phyloP scores from a whole-genome alignment of 2,329 filamentous ascomycete genomes.

The Epichloe sibirici region DNA sequence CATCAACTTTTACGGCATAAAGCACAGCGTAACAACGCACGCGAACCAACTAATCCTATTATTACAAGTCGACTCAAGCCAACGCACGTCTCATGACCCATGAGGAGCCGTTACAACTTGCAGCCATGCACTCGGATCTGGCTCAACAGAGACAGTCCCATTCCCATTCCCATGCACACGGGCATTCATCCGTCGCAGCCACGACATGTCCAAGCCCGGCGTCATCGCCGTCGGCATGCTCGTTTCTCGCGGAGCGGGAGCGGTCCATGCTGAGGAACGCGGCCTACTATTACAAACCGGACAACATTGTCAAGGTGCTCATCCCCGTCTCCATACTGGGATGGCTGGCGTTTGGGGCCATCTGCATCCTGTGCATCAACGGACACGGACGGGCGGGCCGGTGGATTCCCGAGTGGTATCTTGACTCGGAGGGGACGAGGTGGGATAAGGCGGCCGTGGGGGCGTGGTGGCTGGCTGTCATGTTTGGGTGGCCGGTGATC shows the following conservation, averaged over 20 bases:
- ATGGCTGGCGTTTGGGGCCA: slow-evolving; percentile 20
- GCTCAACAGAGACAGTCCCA: not conserved
- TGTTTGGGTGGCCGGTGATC: slow-evolving; percentile 42
- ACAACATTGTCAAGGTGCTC: slow-evolving; percentile 7
- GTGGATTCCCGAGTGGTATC: slow-evolving; percentile 24
- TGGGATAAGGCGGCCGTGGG: slow-evolving; percentile 13
- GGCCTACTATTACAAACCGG: not conserved
- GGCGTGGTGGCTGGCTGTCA: slow-evolving; percentile 17
- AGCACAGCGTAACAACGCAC: too few species aligned
- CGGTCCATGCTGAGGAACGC: not conserved
- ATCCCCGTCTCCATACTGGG: slow-evolving; percentile 15
- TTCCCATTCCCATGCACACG: not conserved
- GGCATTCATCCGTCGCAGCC: not conserved
- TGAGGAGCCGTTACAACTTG: not conserved
- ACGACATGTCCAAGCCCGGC: not conserved
- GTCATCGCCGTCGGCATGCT: not conserved
- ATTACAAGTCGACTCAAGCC: not conserved
- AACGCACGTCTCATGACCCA: not conserved
- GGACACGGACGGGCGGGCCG: slow-evolving; percentile 15
- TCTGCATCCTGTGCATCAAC: slow-evolving; percentile 21
- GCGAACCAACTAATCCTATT: too few species aligned
- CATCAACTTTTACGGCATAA: not conserved
- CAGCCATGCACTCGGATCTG: not conserved
- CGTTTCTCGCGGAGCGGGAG: not conserved
- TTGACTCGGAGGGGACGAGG: slow-evolving; percentile 13